A percentile compares a stretch with the other conserved stretches of the same genome.
These are phyloP conservation scores for Geosmithia flava DNA, from an alignment of 2,329 filamentous ascomycete genomes.

Conservation along the genomic window DNA sequence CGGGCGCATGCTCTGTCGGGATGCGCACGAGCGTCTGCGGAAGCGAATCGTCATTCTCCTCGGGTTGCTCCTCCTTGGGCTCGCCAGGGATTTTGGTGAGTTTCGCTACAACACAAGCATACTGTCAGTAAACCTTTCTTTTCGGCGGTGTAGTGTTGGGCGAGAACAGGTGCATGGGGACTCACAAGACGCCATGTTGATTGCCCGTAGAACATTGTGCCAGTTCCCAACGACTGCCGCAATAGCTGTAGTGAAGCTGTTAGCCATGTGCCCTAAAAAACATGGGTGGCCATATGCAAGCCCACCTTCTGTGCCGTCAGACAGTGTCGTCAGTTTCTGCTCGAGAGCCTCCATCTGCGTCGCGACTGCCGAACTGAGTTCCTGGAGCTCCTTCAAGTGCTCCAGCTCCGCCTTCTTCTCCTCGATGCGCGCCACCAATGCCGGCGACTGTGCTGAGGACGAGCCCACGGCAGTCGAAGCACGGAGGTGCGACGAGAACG, in stretches of 20 bases:
- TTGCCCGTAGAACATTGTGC: conserved; percentile 75
- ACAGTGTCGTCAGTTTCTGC: conserved; percentile 64
- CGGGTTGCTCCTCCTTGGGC: conserved; percentile 20
- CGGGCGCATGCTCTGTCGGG: conserved; percentile 64
- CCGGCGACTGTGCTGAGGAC: conserved; percentile 51
- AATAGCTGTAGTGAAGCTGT: conserved; percentile 45
- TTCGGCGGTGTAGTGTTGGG: not conserved
- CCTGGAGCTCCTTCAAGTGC: conserved; percentile 63
- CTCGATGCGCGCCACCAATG: conserved; percentile 62
- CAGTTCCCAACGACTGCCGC: conserved; percentile 78
- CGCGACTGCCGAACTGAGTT: conserved; percentile 67
- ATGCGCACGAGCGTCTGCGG: conserved; percentile 78
- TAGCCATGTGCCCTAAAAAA: conserved; percentile 4
- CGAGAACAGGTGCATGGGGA: not conserved
- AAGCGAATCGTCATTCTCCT: conserved; percentile 34
- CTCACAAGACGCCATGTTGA: conserved; percentile 77
- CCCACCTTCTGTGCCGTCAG: conserved; percentile 68
- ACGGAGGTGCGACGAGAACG: conserved; percentile 55
- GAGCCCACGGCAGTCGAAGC: conserved; percentile 40
- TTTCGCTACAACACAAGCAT: conserved; percentile 39
- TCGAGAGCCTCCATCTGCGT: conserved; percentile 74
- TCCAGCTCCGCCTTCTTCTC: conserved; percentile 80
- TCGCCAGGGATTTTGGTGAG: conserved; percentile 43
- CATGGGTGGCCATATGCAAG: not conserved
- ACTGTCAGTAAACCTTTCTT: not conserved